Conservation (phyloP, 352 stramenopile genomes). For the Globisporangium uncinulatum region DNA sequence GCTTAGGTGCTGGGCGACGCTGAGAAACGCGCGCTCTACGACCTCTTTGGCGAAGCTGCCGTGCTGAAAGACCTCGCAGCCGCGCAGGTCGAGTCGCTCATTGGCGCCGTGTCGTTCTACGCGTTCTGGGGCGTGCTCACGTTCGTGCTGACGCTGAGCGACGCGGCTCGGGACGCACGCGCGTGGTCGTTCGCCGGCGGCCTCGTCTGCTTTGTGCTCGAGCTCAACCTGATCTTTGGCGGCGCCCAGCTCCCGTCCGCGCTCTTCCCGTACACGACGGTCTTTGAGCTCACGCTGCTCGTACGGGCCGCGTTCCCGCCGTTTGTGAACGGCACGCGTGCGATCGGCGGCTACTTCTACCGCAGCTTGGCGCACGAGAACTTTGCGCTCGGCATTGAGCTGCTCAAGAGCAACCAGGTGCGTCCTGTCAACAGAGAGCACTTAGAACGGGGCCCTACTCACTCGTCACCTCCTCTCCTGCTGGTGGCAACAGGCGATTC, state of each 20-base stretch:
- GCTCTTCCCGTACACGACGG: conserved; percentile 80
- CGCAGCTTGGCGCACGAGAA: conserved; percentile 64
- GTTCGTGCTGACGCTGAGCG: conserved; percentile 94
- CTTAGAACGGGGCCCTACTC: not conserved
- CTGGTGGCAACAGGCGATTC: conserved; percentile 39
- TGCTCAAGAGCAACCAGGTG: conserved; percentile 80
- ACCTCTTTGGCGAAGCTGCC: conserved; percentile 91
- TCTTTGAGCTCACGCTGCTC: conserved; percentile 90
- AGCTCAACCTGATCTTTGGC: conserved; percentile 90
- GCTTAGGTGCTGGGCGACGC: conserved; percentile 73
- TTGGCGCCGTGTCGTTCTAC: conserved; percentile 94
- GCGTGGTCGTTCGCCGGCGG: conserved; percentile 93
- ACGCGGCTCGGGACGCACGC: conserved; percentile 79
- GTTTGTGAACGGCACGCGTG: conserved; percentile 96
- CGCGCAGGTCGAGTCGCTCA: conserved; percentile 87
- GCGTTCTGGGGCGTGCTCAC: conserved; percentile 94
- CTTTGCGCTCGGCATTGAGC: conserved; percentile 61
- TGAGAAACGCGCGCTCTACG: conserved; percentile 93
- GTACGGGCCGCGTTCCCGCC: conserved; percentile 92
- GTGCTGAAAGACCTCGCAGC: conserved; percentile 87
- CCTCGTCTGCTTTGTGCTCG: conserved; percentile 91
- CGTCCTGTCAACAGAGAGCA: not conserved
- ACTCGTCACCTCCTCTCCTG: not conserved
- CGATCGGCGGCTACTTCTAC: conserved; percentile 91
- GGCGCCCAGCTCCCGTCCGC: conserved; percentile 38